phyloP scores from a whole-genome alignment of 192 early-diverging fungal genomes.

The Coemansia sp. region DNA sequence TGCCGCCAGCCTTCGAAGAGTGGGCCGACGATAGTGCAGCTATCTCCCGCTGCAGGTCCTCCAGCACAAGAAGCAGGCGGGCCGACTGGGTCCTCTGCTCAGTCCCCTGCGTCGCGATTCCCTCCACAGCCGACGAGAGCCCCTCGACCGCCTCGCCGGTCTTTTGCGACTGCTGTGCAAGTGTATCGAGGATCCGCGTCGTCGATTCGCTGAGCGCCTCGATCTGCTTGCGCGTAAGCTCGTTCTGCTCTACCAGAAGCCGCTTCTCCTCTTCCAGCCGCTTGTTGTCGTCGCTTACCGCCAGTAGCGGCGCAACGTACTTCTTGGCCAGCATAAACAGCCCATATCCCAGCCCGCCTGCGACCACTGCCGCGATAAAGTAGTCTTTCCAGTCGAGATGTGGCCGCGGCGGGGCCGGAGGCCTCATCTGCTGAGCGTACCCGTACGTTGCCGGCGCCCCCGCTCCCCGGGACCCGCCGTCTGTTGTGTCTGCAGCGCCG shows the following conservation, averaged over 20 bases:
- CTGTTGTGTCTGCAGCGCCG: not conserved
- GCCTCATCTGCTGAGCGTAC: slow-evolving; percentile 35
- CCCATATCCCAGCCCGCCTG: slow-evolving; percentile 87
- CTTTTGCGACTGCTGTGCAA: slow-evolving; percentile 64
- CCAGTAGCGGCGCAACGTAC: slow-evolving; percentile 28
- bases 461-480: not conserved
- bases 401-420: slow-evolving; percentile 55
- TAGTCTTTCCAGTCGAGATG: slow-evolving; percentile 91
- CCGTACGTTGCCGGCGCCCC: slow-evolving; percentile 14
- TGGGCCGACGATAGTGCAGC: slow-evolving; percentile 14
- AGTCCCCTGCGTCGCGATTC: slow-evolving; percentile 19
- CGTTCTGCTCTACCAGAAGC: slow-evolving; percentile 61
- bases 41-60: slow-evolving; percentile 41
- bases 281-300: slow-evolving; percentile 46
- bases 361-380: slow-evolving; percentile 79
- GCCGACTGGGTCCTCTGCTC: slow-evolving; percentile 17
- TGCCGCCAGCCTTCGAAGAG: slow-evolving; percentile 5
- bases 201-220: slow-evolving; percentile 68
- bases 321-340: slow-evolving; percentile 62
- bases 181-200: slow-evolving; percentile 51
- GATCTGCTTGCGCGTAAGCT: slow-evolving; percentile 63
- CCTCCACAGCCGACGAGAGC: slow-evolving; percentile 42
- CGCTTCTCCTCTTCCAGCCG: slow-evolving; percentile 56
- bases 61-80: slow-evolving; percentile 31
- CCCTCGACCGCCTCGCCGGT: slow-evolving; percentile 65